Base-by-base conservation (phyloP, 2,329 filamentous ascomycete species). In the Lachnellula occidentalis region DNA sequence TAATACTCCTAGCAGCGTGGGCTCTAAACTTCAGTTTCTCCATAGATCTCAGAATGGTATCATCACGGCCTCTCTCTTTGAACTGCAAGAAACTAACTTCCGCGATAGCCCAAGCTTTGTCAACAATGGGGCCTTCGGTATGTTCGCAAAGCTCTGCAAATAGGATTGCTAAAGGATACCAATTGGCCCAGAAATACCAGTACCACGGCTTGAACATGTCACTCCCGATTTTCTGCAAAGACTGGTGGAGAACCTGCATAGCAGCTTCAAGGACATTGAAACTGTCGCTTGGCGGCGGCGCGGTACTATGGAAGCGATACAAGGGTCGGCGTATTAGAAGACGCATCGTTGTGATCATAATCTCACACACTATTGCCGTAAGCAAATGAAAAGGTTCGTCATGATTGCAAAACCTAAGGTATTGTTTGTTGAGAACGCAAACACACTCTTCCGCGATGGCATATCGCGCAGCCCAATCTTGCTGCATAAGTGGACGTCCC, bases 131-230 rank as follows among this genome's bases (percentile, higher is more conserved):
- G 11, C 51, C 45, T 7, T 54, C 37, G 21, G 27, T 36, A 34
- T 41, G 45, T 21, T 49, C 45, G 24, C 51, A 54, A 11, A 54
- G 45, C 24, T 54, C 51, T 5, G 51, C 46, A 15, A 54, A 17
- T 36, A 54, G 14, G 12, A 54, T 21, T 12, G 51, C 45, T 17
- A 54, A 17, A 36, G 37, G 45, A 49, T 54, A 54, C 51, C 51
- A 54, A 19, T 54, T 54, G 19, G 17, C 34, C 51, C 45, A 54
- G 27, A 37, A 36, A 27, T 45, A 54, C 51, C 51, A 54, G 36
- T 27, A 21, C 46, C 46, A 54, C 11, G 36, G 37, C 19, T 36
- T 49, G 19, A 54, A 49, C 2, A 34, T 5, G 15, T 6, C 22
- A 5, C 19, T 36, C 14, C 24, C 19, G 15, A 4, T 19, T 45